Evolutionary conservation across 805 yeast species (phyloP), one percentile per base, ranked within the genome.

Genomic region (Ogataea methanolica): DNA sequence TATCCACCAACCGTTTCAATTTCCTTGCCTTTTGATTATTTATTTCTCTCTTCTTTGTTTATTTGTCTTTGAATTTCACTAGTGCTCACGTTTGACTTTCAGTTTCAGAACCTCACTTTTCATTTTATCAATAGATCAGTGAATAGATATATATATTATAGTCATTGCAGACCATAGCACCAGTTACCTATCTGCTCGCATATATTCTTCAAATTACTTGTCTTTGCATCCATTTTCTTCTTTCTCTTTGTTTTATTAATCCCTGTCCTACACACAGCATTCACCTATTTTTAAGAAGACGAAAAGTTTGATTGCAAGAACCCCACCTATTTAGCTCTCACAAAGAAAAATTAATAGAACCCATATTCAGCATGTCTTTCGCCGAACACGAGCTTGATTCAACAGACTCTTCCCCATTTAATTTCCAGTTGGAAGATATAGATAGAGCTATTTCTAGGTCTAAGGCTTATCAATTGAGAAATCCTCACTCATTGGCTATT

Each of bases 351-450:
- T 14, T 5, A 26, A n/a, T n/a, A n/a, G 11, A 36, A 19, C 3
- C 33, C 7, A 21, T n/a, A 4, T 33, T 5, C 29, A 40, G 11
- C 16, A 35, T 42, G 39, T 42, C 39, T 22, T 35, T 35, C 33
- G 2, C n/a, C 31, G 15, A 11, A 9, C 11, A 38, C 31, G 29
- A 15, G n/a, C 23, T 38, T 17, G 39, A 23, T 33, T 35, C 41
- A 31, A 26, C 31, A 6, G 15, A 36, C 14, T 37, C 19, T 15
- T 34, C 44, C 33, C 38, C 56, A 2, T 51, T 53, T 29, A 45
- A 46, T 35, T 45, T 44, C 3, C 56, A 53, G 34, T 12, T 48
- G 8, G 54, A 53, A 21, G 56, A 51, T 5, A 47, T 53, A 16
- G 52, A 48, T 5, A 16, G 35, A 9, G 52, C 54, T 7, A 4